phyloP scores from a whole-genome alignment of 306 rosid genomes.

The Pueraria montana region DNA sequence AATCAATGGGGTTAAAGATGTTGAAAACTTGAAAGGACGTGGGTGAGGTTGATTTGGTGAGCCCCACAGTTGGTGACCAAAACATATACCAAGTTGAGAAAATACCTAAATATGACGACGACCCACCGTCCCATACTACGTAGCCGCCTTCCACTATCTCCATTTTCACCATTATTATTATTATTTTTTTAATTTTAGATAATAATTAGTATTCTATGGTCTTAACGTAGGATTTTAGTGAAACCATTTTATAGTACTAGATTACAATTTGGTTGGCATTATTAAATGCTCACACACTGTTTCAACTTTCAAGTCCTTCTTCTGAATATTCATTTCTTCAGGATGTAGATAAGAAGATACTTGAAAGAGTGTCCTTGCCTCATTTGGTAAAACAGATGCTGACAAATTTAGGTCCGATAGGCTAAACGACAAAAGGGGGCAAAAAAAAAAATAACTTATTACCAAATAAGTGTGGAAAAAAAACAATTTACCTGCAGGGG shows the following conservation, averaged over 20 bases:
- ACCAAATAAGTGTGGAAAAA: too few relatives aligned
- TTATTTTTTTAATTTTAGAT: background rate
- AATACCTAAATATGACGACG: conserved; percentile 39
- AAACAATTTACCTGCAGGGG: too few relatives aligned
- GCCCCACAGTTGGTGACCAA: conserved; percentile 72
- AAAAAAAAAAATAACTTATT: too few relatives aligned
- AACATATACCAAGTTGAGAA: conserved; percentile 47
- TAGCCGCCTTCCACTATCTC: conserved; percentile 62
- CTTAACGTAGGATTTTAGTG: conserved; percentile 39
- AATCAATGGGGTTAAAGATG: conserved; percentile 43
- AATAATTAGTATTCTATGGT: background rate
- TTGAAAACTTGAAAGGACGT: conserved; percentile 8
- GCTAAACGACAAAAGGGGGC: too few relatives aligned
- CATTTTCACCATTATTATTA: background rate
- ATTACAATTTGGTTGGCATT: conserved; percentile 33
- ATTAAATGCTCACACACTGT: conserved; percentile 12
- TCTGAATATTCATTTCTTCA: conserved; percentile 32
- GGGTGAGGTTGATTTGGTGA: conserved; percentile 44
- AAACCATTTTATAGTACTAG: conserved; percentile 13
- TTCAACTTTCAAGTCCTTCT: background rate
- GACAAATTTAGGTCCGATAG: background rate
- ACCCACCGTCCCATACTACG: conserved; percentile 38
- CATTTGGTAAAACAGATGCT: background rate
- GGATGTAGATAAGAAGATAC: conserved; percentile 10
- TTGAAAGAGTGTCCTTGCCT: background rate